Percentiles rank a stretch among this genome's conserved stretches.
Conservation (phyloP, 2,329 filamentous ascomycete genomes). For the Teratosphaeria viscida region DNA sequence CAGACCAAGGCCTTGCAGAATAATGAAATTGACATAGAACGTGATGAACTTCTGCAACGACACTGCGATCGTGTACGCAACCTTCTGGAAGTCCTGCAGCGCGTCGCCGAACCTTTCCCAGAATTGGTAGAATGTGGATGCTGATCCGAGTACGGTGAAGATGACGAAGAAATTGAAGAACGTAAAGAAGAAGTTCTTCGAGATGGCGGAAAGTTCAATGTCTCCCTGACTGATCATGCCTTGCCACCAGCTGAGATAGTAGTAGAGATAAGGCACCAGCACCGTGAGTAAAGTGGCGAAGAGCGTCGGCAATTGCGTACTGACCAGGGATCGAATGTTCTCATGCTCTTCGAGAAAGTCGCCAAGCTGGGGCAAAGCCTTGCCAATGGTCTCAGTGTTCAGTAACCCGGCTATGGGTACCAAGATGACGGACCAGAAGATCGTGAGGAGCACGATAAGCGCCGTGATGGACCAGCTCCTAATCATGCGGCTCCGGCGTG, state of each 20-base stretch:
- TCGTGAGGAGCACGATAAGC: constrained; percentile 69
- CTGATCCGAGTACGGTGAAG: constrained; percentile 80
- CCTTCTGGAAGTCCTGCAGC: constrained; percentile 65
- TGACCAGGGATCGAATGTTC: constrained; percentile 65
- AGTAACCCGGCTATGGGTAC: constrained; percentile 68
- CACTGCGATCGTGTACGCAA: constrained; percentile 63
- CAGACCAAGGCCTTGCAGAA: constrained; percentile 85
- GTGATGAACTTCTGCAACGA: constrained; percentile 64
- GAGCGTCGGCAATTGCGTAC: constrained; percentile 77
- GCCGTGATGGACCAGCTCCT: constrained; percentile 76
- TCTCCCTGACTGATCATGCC: constrained; percentile 94
- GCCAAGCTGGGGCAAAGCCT: constrained; percentile 60
- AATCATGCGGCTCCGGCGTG: constrained; percentile 60
- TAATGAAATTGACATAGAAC: constrained; percentile 91
- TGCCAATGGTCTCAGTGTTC: constrained; percentile 68
- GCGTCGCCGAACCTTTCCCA: constrained; percentile 56
- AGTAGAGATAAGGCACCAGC: constrained; percentile 85
- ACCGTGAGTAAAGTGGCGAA: constrained; percentile 81
- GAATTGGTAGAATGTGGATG: constrained; percentile 59
- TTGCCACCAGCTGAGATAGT: constrained; percentile 81
- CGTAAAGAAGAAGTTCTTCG: constrained; percentile 96
- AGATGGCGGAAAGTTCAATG: constrained; percentile 86
- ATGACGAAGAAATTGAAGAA: constrained; percentile 99
- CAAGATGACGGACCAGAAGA: constrained; percentile 81
- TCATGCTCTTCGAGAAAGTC: constrained; percentile 56